These are phyloP conservation scores for Solanum piurae DNA, from an alignment of 257 asterid species.

Conservation along the genomic window DNA sequence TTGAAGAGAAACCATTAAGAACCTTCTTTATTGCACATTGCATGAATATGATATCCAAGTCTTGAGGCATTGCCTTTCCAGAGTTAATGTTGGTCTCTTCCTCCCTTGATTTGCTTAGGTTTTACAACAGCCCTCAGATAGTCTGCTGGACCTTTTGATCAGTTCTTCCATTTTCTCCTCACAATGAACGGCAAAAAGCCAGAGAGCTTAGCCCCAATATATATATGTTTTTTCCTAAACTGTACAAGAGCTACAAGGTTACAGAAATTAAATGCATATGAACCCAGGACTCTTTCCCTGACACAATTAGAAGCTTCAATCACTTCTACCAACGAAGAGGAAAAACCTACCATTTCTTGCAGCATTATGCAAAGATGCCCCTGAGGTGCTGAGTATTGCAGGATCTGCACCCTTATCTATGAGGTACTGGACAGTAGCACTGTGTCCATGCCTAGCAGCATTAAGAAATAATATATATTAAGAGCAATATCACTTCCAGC, in stretches of 20 bases:
- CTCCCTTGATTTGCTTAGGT: neutral
- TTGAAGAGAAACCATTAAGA: neutral
- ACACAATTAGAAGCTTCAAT: neutral
- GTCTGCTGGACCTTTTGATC: neutral
- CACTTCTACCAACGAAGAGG: neutral
- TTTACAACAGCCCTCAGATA: neutral
- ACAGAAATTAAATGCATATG: neutral
- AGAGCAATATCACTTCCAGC: neutral
- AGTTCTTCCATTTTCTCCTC: neutral
- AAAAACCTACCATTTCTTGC: constrained; percentile 59
- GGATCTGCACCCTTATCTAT: constrained; percentile 72
- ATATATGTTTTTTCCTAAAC: neutral
- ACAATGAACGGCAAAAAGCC: neutral
- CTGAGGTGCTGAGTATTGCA: constrained; percentile 64
- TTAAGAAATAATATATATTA: constrained; percentile 14
- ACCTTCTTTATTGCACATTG: neutral
- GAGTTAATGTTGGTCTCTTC: neutral
- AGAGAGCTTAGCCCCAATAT: neutral
- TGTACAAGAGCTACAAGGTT: neutral
- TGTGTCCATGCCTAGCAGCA: constrained; percentile 85
- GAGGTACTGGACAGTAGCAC: constrained; percentile 65
- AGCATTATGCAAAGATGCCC: constrained; percentile 74
- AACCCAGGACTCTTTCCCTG: neutral
- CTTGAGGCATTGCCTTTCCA: neutral
- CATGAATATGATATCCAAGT: neutral